Conservation (phyloP, 805 yeast genomes). For the Myxozyma neotropica region DNA sequence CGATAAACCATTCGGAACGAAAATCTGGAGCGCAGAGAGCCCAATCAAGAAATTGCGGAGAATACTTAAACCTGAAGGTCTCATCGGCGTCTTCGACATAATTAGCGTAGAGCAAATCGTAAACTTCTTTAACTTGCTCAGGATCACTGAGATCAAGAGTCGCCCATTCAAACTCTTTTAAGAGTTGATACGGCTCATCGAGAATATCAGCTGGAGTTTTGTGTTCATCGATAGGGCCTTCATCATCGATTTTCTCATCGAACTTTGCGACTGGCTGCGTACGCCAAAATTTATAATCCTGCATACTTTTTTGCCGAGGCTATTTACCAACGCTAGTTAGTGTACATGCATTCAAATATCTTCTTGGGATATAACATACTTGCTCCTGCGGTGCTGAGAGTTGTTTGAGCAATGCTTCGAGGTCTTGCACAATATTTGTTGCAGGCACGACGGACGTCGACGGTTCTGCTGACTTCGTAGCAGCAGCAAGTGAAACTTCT, state of each 20-base stretch:
- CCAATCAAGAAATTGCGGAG: conserved; percentile 84
- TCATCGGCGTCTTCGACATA: conserved; percentile 95
- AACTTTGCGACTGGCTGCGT: conserved; percentile 92
- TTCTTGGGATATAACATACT: not conserved
- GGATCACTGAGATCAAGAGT: conserved; percentile 64
- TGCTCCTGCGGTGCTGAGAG: conserved; percentile 17
- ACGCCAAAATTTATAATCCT: conserved; percentile 94
- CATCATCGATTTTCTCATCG: conserved; percentile 64
- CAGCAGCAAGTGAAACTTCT: not conserved
- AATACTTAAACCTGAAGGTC: conserved; percentile 86
- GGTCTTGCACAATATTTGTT: not conserved
- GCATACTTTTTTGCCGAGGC: conserved; percentile 54
- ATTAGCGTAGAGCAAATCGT: conserved; percentile 77
- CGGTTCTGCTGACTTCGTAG: not conserved
- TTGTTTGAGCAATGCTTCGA: conserved; percentile 19
- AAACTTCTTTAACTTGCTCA: conserved; percentile 71
- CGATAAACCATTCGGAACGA: conserved; percentile 85
- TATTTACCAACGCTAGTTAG: not conserved
- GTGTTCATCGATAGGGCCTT: conserved; percentile 76
- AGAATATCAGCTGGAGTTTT: conserved; percentile 76
- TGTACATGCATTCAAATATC: too few species aligned
- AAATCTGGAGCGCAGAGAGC: conserved; percentile 94
- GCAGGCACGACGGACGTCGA: not conserved
- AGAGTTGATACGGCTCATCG: conserved; percentile 66
- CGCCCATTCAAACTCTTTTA: conserved; percentile 86